Conservation (phyloP, 2,329 filamentous ascomycete genomes). For the Penicillium hordei region DNA sequence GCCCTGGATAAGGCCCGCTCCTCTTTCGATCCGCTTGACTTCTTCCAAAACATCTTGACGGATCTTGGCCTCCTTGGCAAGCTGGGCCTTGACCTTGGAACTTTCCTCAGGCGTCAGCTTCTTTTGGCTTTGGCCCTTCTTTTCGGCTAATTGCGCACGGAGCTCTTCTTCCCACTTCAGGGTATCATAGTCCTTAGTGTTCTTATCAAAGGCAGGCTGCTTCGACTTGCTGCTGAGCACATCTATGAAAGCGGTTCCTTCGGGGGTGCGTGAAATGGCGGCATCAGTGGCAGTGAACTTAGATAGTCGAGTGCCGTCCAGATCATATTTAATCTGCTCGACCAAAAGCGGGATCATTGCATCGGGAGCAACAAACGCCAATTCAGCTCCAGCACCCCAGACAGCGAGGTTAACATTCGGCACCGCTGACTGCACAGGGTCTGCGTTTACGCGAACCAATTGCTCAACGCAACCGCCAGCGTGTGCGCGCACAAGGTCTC, state of each 20-base stretch:
- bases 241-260: constrained; percentile 85
- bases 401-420: constrained; percentile 62
- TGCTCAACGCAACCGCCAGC: constrained; percentile 66
- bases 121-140: constrained; percentile 80
- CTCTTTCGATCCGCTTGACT: constrained; percentile 72
- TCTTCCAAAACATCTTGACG: constrained; percentile 68
- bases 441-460: constrained; percentile 58
- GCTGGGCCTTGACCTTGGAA: constrained; percentile 84
- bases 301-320: constrained; percentile 68
- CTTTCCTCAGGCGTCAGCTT: constrained; percentile 89
- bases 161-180: constrained; percentile 97
- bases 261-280: constrained; percentile 86
- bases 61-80: constrained; percentile 81
- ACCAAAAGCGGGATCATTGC: constrained; percentile 74
- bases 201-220: constrained; percentile 73
- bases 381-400: constrained; percentile 80
- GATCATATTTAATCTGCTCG: constrained; percentile 69
- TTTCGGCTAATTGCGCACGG: constrained; percentile 80
- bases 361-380: constrained; percentile 90
- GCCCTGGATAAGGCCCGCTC: constrained; percentile 79
- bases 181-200: constrained; percentile 90
- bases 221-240: constrained; percentile 81
- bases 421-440: constrained; percentile 38
- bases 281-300: constrained; percentile 82
- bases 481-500: constrained; percentile 66